phyloP scores from a whole-genome alignment of 148 eudicot species.

The Camellia sinensis region DNA sequence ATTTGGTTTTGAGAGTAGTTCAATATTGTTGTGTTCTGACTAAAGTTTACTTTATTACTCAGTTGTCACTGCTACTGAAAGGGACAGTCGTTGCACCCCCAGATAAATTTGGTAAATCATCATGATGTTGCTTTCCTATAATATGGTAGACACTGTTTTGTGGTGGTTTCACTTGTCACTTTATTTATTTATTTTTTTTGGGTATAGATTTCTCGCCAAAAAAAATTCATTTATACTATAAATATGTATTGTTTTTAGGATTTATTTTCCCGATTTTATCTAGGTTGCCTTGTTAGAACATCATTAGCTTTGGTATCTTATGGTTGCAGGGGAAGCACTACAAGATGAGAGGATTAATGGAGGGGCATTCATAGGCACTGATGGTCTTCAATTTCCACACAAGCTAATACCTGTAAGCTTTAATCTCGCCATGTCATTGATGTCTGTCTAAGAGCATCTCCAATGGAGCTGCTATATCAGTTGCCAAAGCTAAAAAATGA shows the following conservation, averaged over 20 bases:
- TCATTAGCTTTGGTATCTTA: constrained; percentile 5
- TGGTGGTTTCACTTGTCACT: neutral
- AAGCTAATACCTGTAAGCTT: constrained; percentile 88
- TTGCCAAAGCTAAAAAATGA: too few relatives aligned
- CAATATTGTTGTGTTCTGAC: constrained; percentile 7
- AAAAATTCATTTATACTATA: neutral
- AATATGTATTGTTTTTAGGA: neutral
- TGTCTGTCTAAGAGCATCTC: neutral
- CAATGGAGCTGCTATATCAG: too few relatives aligned
- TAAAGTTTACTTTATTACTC: constrained; percentile 21
- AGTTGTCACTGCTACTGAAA: constrained; percentile 87
- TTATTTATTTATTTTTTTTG: neutral
- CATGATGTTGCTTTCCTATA: constrained; percentile 2
- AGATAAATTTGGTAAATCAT: constrained; percentile 81
- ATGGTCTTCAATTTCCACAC: constrained; percentile 89
- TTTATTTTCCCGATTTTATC: neutral
- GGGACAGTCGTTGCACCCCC: constrained; percentile 99
- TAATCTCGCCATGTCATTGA: neutral
- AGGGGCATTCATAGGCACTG: constrained; percentile 76
- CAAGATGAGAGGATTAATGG: constrained; percentile 98
- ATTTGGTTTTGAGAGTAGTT: constrained; percentile 4
- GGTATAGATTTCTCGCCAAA: neutral
- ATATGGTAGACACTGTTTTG: neutral
- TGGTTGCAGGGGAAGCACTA: constrained; percentile 79
- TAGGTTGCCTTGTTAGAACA: constrained; percentile 1